Percentiles rank a stretch among this genome's conserved stretches.
phyloP scores from a whole-genome alignment of 2,329 filamentous ascomycete genomes.

The Fusarium lyarnte region DNA sequence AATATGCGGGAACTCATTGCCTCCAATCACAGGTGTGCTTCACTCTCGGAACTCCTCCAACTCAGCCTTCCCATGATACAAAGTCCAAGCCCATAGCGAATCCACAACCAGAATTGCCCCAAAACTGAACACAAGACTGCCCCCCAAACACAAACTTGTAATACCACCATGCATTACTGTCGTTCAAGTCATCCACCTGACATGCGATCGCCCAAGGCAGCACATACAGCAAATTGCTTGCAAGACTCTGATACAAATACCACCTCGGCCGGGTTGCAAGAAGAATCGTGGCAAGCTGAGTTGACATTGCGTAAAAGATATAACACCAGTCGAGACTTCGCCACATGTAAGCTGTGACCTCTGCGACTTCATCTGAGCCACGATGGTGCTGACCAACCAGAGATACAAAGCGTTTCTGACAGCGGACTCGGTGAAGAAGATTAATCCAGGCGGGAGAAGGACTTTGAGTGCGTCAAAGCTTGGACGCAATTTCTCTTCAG shows the following conservation, averaged over 20 bases:
- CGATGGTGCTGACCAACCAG: slow-evolving; percentile 73
- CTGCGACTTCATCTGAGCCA: slow-evolving; percentile 63
- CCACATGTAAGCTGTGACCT: slow-evolving; percentile 74
- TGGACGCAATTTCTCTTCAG: slow-evolving; percentile 43
- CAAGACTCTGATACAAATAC: slow-evolving; percentile 75
- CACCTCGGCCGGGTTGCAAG: slow-evolving; percentile 71
- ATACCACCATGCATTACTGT: slow-evolving; percentile 71
- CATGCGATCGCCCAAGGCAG: slow-evolving; percentile 76
- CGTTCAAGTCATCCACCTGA: slow-evolving; percentile 57
- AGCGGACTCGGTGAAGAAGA: slow-evolving; percentile 71
- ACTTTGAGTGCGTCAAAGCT: slow-evolving; percentile 57
- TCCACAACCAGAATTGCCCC: slow-evolving; percentile 63
- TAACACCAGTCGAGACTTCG: slow-evolving; percentile 72
- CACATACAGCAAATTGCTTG: slow-evolving; percentile 74
- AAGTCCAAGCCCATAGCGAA: slow-evolving; percentile 60
- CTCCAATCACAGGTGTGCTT: neutral
- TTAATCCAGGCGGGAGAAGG: slow-evolving; percentile 65
- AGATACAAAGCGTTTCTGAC: slow-evolving; percentile 76
- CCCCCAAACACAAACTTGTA: slow-evolving; percentile 73
- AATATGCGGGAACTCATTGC: neutral
- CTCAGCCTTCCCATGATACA: slow-evolving; percentile 56
- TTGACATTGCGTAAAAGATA: slow-evolving; percentile 73
- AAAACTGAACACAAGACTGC: slow-evolving; percentile 74
- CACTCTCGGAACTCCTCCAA: slow-evolving; percentile 49
- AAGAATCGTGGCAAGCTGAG: slow-evolving; percentile 71